Evolutionary conservation across 768 basidiomycete species (phyloP).

Genomic region (Naganishia friedmannii): DNA sequence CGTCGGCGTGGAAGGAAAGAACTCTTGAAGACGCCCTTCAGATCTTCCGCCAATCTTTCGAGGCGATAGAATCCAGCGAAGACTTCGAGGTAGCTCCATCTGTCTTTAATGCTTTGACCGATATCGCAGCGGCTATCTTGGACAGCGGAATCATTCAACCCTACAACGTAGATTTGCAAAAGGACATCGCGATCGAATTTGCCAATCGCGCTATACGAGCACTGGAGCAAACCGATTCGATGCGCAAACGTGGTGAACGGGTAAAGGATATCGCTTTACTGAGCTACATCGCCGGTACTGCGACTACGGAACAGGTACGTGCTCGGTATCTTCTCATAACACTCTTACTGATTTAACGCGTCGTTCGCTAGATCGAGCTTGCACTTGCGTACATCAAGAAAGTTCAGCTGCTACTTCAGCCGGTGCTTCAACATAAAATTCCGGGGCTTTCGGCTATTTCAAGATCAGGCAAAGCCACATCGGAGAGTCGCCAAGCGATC

Average conservation of each 20-base stretch:
- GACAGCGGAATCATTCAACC: conserved; percentile 24
- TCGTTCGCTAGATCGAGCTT: background rate
- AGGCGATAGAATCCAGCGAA: background rate
- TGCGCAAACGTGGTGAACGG: background rate
- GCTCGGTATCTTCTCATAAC: too few relatives aligned
- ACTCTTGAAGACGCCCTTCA: conserved; percentile 23
- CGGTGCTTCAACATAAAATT: conserved; percentile 14
- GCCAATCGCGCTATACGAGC: conserved; percentile 1
- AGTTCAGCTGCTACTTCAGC: conserved; percentile 23
- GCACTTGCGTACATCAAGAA: conserved; percentile 12
- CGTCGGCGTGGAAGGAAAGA: conserved; percentile 10
- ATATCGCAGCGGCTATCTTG: conserved; percentile 13
- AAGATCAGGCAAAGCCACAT: background rate
- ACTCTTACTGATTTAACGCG: background rate
- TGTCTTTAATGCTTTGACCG: conserved; percentile 21
- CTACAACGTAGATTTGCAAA: conserved; percentile 4
- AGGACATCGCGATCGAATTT: conserved; percentile 15
- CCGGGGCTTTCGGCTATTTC: background rate
- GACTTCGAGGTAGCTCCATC: background rate
- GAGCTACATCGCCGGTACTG: conserved; percentile 4
- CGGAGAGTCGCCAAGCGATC: conserved; percentile 18
- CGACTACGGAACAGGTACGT: conserved; percentile 9
- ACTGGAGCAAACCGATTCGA: background rate
- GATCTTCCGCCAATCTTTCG: conserved; percentile 13
- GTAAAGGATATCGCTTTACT: background rate